A percentile compares a stretch with the other conserved stretches of the same genome.
These are phyloP conservation scores for Aspergillus ibericus DNA, from an alignment of 2,329 filamentous ascomycete species.

Conservation along the genomic window DNA sequence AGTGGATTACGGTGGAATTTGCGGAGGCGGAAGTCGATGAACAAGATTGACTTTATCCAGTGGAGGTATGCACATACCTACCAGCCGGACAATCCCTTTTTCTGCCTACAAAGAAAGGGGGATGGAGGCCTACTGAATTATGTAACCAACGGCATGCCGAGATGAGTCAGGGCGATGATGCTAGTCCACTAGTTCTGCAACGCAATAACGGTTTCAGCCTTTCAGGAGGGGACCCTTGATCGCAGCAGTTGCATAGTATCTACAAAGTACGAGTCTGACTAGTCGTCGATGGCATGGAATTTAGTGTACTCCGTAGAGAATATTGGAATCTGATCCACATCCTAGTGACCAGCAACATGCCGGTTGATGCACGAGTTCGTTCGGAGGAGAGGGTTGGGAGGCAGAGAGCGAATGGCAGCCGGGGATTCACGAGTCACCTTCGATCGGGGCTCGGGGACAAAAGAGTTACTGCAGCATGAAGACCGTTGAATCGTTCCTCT, in stretches of 20 bases:
- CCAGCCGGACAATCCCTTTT: not conserved
- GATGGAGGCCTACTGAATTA: not conserved
- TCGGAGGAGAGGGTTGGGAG: not conserved
- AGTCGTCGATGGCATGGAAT: not conserved
- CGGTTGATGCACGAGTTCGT: not conserved
- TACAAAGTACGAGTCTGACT: not conserved
- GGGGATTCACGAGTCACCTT: not conserved
- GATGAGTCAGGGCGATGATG: not conserved
- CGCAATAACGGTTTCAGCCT: not conserved
- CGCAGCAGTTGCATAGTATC: not conserved
- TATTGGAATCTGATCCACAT: not conserved
- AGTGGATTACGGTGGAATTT: conserved; percentile 84
- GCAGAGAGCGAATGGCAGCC: not conserved
- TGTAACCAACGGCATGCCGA: not conserved
- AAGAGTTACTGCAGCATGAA: not conserved
- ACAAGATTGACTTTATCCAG: not conserved
- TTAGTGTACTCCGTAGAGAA: not conserved
- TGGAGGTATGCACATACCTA: not conserved
- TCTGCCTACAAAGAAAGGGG: no score
- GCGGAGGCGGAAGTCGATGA: conserved; percentile 50
- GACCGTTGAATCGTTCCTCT: not conserved
- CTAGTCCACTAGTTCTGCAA: not conserved
- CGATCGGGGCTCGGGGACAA: not conserved
- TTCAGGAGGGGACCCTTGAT: not conserved
- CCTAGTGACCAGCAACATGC: not conserved